Conservation (phyloP, 1,139 yeast genomes). For the Scheffersomyces parashehatae region DNA sequence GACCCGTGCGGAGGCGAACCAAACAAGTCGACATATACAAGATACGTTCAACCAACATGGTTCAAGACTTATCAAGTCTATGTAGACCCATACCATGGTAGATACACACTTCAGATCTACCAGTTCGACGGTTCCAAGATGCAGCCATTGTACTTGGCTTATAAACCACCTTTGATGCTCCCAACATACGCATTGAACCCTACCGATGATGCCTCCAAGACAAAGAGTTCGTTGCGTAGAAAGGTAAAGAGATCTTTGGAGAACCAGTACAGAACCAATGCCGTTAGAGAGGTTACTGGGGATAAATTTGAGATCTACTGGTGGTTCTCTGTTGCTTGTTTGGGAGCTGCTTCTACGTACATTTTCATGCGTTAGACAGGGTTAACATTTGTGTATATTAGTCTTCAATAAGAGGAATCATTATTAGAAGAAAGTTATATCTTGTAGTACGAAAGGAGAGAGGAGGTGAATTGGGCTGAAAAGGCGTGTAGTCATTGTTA, state of each 20-base stretch:
- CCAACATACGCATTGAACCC: slow-evolving; percentile 93
- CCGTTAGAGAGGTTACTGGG: slow-evolving; percentile 47
- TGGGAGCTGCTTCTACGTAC: slow-evolving; percentile 22
- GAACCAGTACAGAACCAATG: slow-evolving; percentile 78
- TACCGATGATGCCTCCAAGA: slow-evolving; percentile 49
- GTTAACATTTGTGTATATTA: too few relatives aligned
- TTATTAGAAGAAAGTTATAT: too few relatives aligned
- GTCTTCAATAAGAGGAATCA: too few relatives aligned
- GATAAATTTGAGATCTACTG: slow-evolving; percentile 47
- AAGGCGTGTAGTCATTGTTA: too few relatives aligned
- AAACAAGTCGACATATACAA: slow-evolving; percentile 56
- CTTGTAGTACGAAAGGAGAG: too few relatives aligned
- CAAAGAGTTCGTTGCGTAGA: slow-evolving; percentile 41
- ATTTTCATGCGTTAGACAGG: slow-evolving; percentile 10
- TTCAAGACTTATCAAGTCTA: slow-evolving; percentile 60
- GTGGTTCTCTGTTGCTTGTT: slow-evolving; percentile 40
- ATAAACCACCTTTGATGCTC: slow-evolving; percentile 92
- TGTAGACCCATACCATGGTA: slow-evolving; percentile 81
- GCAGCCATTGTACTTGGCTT: slow-evolving; percentile 89
- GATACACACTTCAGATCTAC: slow-evolving; percentile 70
- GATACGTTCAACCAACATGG: slow-evolving; percentile 68
- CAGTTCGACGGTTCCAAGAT: slow-evolving; percentile 79
- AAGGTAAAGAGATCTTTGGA: slow-evolving; percentile 72
- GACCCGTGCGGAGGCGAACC: slow-evolving; percentile 72
- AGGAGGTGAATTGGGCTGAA: too few relatives aligned